These are phyloP conservation scores for Leccinum boreale DNA, from an alignment of 768 basidiomycete species.

Conservation along the genomic window DNA sequence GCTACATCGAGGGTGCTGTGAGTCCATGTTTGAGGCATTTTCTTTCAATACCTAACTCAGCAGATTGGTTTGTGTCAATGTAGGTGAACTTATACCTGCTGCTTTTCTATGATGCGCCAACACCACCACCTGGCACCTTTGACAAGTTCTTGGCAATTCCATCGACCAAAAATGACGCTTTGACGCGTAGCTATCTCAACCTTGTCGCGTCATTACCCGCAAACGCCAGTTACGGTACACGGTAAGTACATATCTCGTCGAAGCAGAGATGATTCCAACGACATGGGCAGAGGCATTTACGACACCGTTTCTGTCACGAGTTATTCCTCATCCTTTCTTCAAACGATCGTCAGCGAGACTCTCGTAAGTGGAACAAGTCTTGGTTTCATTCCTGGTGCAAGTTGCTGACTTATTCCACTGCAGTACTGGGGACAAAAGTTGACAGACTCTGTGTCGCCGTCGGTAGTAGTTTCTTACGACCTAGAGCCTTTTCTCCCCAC, in stretches of 20 bases:
- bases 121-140: not conserved
- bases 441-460: no score
- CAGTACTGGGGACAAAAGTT: no score
- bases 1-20: not conserved
- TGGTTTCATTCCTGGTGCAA: no score
- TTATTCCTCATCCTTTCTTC: conserved; percentile 6
- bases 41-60: no score
- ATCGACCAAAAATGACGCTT: not conserved
- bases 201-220: conserved; percentile 1
- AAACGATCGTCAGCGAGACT: conserved; percentile 11
- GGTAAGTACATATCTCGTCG: not conserved
- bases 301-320: not conserved
- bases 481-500: conserved; percentile 52
- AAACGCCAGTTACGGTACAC: not conserved
- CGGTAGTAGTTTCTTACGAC: not conserved
- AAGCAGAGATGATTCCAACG: not conserved
- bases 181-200: conserved; percentile 3
- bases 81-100: not conserved
- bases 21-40: not conserved
- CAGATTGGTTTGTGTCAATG: no score
- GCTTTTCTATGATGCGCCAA: not conserved
- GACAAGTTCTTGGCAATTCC: not conserved
- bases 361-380: not conserved
- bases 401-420: no score
- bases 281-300: not conserved